Evolutionary conservation across 2,329 filamentous ascomycete genomes (phyloP), one percentile per base, ranked within the genome.

Genomic region (Phialemoniopsis sp.): DNA sequence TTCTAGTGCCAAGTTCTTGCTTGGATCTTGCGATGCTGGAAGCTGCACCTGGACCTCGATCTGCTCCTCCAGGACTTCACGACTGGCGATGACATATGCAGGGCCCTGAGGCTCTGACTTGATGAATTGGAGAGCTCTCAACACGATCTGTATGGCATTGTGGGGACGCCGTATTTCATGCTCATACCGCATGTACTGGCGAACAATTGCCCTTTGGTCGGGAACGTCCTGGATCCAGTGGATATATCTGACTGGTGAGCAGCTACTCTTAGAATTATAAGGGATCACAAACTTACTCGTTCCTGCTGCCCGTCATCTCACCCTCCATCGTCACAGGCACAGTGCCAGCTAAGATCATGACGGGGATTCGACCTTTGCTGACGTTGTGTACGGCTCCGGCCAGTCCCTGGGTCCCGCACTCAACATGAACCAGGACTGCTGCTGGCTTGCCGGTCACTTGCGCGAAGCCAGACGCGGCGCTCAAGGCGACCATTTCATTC

Each of bases 151-250:
- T 16, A 55, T 49, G n/a, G 47, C 49, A 38, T 59, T 57, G 12
- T 51, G 41, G 3, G 50, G 55, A 10, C 44, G 49, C 3, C 49
- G 44, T 28, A 58, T 55, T 40, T 59, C 56, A 13, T 51, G 51
- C 13, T 48, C 50, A 37, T 57, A 58, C 32, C 53, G 41, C 43
- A 53, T 53, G 39, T 58, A 59, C 38, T 58, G 56, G 3, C 51
- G 43, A 8, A 58, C 53, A 19, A 58, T 63, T 13, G 53, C 52
- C 34, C 54, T 51, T 41, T 62, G 60, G 42, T 63, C 56, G 8
- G 56, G 57, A 8, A 55, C 55, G 29, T 63, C 57, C 37, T 63
- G 59, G 32, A 59, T 56, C 51, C 54, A 59, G 32, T 59, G 54
- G 36, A 57, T 56, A 40, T 58, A 56, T 38, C 37, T 30, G 13